Evolutionary conservation across 495 filamentous ascomycete species (phyloP).

Genomic region (Umbilicaria muhlenbergii): DNA sequence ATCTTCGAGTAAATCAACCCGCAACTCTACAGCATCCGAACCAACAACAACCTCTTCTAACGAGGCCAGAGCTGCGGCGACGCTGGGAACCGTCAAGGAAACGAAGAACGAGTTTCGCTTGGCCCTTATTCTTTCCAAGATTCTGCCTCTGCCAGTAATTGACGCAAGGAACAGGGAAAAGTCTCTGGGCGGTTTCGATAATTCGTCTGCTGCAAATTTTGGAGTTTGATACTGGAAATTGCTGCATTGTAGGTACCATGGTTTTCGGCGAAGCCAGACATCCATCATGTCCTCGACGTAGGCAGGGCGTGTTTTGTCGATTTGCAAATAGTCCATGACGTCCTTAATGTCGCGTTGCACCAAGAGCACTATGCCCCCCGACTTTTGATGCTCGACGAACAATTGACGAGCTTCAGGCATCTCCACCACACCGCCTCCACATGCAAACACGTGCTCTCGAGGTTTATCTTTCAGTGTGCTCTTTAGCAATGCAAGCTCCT

Average conservation of each 20-base stretch:
- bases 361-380: constrained; percentile 76
- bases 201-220: constrained; percentile 27
- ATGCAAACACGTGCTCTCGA: constrained; percentile 71
- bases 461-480: constrained; percentile 58
- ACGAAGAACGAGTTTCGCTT: constrained; percentile 85
- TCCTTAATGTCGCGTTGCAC: constrained; percentile 78
- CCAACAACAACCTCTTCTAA: constrained; percentile 65
- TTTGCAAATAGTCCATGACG: constrained; percentile 77
- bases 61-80: constrained; percentile 43
- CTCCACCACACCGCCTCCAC: constrained; percentile 88
- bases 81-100: constrained; percentile 66
- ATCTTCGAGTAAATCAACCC: constrained; percentile 83
- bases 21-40: constrained; percentile 82
- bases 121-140: constrained; percentile 45
- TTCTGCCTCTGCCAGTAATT: constrained; percentile 53
- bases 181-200: constrained; percentile 53
- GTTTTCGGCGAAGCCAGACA: constrained; percentile 82
- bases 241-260: constrained; percentile 86
- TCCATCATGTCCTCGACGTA: constrained; percentile 88
- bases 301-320: constrained; percentile 83
- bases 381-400: constrained; percentile 55
- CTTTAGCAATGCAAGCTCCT: constrained; percentile 62
- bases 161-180: constrained; percentile 64
- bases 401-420: constrained; percentile 65
- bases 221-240: constrained; percentile 89